Base-by-base conservation (phyloP, 352 stramenopile genomes). In the Phytophthora pinifolia region DNA sequence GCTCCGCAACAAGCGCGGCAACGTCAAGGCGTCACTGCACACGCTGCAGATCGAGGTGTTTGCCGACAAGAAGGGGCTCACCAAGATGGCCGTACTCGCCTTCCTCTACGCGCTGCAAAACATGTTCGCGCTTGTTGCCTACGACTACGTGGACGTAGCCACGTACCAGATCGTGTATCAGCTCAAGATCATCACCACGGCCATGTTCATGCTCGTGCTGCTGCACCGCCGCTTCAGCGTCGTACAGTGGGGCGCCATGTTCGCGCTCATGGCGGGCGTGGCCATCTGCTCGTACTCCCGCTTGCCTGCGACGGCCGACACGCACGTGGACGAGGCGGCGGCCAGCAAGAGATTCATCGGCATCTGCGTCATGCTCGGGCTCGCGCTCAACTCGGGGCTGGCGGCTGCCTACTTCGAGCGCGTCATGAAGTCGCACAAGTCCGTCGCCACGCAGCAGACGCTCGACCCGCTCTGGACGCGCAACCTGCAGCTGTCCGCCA, bases 131-230 rank as follows among this genome's bases (percentile, higher is more conserved):
- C 76, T 95, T 4, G 75, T 95, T 7, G 83, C 85, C 36, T 95
- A 93, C 60, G 85, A 95, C 61, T 92, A 93, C 66, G 81, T 95
- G 33, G 85, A 95, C 61, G 83, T 95, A 15, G 83, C 85, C 46
- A 95, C 85, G 65, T 95, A 93, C 63, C 83, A 95, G 74, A 92
- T 95, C 56, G 83, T 95, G 43, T 95, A 94, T 66, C 86, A 95
- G 67, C 82, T 93, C 54, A 95, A 95, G 77, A 93, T 95, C 72
- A 91, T 95, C 62, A 95, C 86, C 18, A 95, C 86, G 0, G 86
- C 86, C 49, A 76, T 95, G 72, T 95, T 93, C 59, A 94, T 94
- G 83, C 83, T 92, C 49, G 78, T 95, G 42, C 57, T 95, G 56
- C 79, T 95, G 46, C 84, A 95, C 53, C 83, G 86, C 10, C 78